phyloP scores from a whole-genome alignment of 202 grass and related monocot genomes.

The Cymbopogon flexuosus region DNA sequence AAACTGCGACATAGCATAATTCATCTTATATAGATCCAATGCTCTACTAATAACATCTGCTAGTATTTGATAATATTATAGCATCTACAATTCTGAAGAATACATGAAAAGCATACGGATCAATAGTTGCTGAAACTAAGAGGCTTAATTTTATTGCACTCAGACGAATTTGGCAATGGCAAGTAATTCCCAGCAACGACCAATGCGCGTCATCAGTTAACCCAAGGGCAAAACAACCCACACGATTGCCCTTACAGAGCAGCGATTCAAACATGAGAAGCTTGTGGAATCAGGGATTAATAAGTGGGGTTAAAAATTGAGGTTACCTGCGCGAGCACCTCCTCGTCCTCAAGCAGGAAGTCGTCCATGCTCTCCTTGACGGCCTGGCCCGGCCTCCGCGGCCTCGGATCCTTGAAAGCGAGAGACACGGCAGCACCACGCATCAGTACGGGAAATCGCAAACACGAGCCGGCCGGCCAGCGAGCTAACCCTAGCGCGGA shows the following conservation, averaged over 20 bases:
- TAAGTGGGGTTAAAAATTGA: neutral
- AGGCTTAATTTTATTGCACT: neutral
- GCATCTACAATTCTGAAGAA: neutral
- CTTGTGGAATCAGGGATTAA: neutral
- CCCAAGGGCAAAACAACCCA: neutral
- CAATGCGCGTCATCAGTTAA: neutral
- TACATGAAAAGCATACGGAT: neutral
- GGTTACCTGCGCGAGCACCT: conserved; percentile 45
- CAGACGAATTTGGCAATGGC: neutral
- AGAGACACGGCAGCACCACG: neutral
- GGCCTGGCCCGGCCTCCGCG: conserved; percentile 21
- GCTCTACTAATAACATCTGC: neutral
- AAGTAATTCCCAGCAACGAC: neutral
- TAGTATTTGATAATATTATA: neutral
- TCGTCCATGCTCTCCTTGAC: conserved; percentile 55
- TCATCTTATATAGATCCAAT: neutral
- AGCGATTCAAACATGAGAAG: neutral
- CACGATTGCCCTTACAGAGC: neutral
- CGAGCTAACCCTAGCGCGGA: neutral
- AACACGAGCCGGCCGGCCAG: neutral
- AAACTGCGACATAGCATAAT: neutral
- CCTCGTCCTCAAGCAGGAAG: conserved; percentile 53
- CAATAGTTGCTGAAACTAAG: neutral
- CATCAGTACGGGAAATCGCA: neutral
- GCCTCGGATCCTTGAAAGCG: conserved; percentile 32